Conservation (phyloP, 2,329 filamentous ascomycete genomes). For the Alternaria alternata region DNA sequence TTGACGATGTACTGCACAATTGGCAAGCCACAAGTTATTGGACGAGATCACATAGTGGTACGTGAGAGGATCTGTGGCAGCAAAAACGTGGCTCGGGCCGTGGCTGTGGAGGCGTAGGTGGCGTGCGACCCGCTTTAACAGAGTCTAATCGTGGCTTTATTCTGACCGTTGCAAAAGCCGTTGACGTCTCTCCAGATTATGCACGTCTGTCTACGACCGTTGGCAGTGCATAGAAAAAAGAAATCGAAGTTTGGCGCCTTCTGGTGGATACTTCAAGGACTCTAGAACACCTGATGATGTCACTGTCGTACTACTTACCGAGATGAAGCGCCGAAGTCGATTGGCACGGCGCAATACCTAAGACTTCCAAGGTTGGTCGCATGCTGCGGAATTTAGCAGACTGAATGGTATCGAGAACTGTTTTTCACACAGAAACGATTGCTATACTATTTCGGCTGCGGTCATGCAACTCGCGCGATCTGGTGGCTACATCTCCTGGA, state of each 20-base stretch:
- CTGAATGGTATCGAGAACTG: background rate
- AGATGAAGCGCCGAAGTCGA: background rate
- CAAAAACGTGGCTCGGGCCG: background rate
- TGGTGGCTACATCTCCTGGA: background rate
- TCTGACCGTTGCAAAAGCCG: background rate
- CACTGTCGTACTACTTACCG: background rate
- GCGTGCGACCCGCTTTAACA: background rate
- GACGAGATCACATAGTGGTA: background rate
- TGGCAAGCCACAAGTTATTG: background rate
- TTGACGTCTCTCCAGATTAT: background rate
- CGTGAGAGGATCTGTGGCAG: background rate
- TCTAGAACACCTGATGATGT: background rate
- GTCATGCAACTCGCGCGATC: background rate
- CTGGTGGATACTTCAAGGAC: background rate
- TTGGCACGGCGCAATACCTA: background rate
- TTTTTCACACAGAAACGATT: background rate
- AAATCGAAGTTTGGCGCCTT: background rate
- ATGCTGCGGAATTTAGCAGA: background rate
- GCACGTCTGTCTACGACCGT: background rate
- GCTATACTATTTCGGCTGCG: background rate
- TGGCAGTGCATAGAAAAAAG: background rate
- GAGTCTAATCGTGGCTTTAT: constrained; percentile 2
- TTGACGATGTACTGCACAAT: background rate
- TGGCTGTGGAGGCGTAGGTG: background rate
- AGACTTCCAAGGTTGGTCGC: background rate